Evolutionary conservation across 2,329 filamentous ascomycete species (phyloP).

Genomic region (Davidsoniella virescens): DNA sequence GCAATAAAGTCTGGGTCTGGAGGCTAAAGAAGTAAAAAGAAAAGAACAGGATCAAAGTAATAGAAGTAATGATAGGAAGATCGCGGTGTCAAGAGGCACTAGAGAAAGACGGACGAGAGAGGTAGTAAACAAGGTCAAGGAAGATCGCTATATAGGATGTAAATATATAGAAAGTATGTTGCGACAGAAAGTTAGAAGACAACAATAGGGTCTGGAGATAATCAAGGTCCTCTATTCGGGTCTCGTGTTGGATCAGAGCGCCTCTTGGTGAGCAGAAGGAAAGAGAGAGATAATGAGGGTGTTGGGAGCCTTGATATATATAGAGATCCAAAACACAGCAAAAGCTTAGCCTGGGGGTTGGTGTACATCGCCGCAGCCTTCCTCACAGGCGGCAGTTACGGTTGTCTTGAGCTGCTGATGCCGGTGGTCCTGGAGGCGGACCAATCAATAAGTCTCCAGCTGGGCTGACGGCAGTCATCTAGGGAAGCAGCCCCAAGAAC

Average conservation of each 20-base stretch:
- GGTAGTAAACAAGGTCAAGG: not conserved
- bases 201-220: not conserved
- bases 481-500: not conserved
- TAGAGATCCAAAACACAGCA: not conserved
- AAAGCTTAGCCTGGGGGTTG: not conserved
- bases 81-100: slow-evolving; percentile 2
- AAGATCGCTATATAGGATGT: too few relatives aligned
- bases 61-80: not conserved
- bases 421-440: not conserved
- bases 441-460: slow-evolving; percentile 1
- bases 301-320: slow-evolving; percentile 4
- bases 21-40: not conserved
- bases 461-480: not conserved
- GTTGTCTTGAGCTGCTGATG: not conserved
- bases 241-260: slow-evolving; percentile 4
- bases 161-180: too few relatives aligned
- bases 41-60: too few relatives aligned
- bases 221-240: not conserved
- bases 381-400: too few relatives aligned
- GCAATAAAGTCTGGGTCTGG: not conserved
- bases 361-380: not conserved
- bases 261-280: slow-evolving; percentile 5
- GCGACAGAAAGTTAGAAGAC: not conserved
- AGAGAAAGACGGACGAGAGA: not conserved
- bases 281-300: not conserved